Conservation (phyloP, 1,284 basidiomycete species). For the Mrakiaceae sp. region DNA sequence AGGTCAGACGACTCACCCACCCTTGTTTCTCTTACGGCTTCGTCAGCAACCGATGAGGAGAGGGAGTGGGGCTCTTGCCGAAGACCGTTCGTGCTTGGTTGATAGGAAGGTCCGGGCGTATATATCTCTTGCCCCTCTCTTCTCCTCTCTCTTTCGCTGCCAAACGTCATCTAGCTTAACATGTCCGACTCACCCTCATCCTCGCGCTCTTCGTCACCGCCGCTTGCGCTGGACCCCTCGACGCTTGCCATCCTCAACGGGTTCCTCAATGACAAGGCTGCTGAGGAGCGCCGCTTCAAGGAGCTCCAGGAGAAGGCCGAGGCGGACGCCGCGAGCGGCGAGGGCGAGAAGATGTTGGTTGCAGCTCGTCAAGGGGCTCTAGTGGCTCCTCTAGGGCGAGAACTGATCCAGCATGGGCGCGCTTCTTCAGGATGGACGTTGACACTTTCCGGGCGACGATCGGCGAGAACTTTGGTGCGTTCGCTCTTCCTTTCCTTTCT, state of each 20-base stretch:
- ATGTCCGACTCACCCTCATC: constrained; percentile 3
- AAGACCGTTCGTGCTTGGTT: no score
- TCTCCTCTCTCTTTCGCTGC: no score
- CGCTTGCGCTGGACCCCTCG: constrained; percentile 24
- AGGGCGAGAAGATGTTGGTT: background rate
- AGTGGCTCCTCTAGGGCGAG: background rate
- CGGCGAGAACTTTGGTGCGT: constrained; percentile 20
- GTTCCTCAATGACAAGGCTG: constrained; percentile 26
- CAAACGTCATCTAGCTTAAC: no score
- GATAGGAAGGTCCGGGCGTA: no score
- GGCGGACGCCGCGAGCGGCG: background rate
- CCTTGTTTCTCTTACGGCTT: no score
- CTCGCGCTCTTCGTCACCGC: constrained; percentile 15
- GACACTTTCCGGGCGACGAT: constrained; percentile 9
- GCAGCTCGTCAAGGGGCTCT: background rate
- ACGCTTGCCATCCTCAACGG: constrained; percentile 26
- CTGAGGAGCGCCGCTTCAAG: constrained; percentile 24
- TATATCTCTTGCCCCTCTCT: no score
- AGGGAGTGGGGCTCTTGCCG: no score
- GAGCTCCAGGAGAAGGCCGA: constrained; percentile 8
- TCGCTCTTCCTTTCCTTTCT: background rate
- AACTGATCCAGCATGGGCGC: background rate
- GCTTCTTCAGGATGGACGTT: background rate
- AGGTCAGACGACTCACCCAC: no score
- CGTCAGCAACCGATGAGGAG: no score